Base-by-base conservation (phyloP, 2,329 filamentous ascomycete genomes). In the Calonectria henricotiae region DNA sequence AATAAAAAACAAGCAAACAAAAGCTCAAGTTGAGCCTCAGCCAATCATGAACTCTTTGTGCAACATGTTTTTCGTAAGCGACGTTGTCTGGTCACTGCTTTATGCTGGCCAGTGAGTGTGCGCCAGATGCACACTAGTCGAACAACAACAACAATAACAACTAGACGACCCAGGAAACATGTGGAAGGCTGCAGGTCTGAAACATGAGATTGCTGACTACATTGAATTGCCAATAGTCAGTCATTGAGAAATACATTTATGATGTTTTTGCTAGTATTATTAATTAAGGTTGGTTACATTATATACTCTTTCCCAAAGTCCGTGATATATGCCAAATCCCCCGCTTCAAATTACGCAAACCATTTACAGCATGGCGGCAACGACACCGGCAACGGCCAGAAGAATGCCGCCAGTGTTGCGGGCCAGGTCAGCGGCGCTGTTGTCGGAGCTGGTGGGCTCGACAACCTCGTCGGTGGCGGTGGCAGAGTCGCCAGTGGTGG, bases 341-440 rank as follows among this genome's bases (percentile, higher is more conserved):
- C 44, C 54, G 55, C 58, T 44, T 66, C 71, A 47, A 61, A 27
- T 30, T 0, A 30, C 54, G 30, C 23, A 35, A 43, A 23, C 47
- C 44, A 20, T 64, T 79, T 81, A 85, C 65, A 85, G 74, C 32
- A 84, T 74, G 46, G 80, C 81, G 63, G 79, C 83, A 65, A 85
- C 77, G 20, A 78, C 79, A 67, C 81, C 84, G 37, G 81, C 83
- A 44, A 84, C 76, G 62, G 81, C 83, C 30, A 81, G 76, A 27
- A 84, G 75, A 17, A 83, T 68, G 39, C 80, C 75, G 20, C 81
- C 81, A 23, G 79, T 79, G 71, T 80, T 80, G 55, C 76, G 78
- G 44, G 76, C 77, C 46, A 81, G 75, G 51, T 77, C 75, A 37
- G 74, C 79, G 35, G 80, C 81, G 17, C 73, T 75, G 46, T 76